phyloP scores from a whole-genome alignment of 2,329 filamentous ascomycete species.

The Leptographium procerum region DNA sequence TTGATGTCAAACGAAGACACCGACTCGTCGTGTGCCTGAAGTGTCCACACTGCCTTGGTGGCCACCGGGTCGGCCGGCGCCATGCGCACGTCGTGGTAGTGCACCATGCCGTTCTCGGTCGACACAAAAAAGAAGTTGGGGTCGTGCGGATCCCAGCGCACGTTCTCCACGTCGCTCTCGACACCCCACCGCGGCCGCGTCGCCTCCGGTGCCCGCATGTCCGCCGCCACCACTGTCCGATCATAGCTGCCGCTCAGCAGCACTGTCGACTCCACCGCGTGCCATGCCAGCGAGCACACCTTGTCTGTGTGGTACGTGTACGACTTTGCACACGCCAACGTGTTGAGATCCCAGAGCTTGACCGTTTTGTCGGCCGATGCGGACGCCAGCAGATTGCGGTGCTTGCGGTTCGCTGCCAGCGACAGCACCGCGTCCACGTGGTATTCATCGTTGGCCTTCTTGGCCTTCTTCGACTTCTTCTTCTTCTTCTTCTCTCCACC shows the following conservation, averaged over 20 bases:
- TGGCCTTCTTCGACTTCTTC: slow-evolving; percentile 84
- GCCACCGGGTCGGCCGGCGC: slow-evolving; percentile 59
- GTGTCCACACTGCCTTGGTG: slow-evolving; percentile 82
- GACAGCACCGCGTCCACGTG: slow-evolving; percentile 91
- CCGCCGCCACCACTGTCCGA: slow-evolving; percentile 82
- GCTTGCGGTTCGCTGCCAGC: slow-evolving; percentile 81
- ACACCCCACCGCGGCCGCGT: slow-evolving; percentile 80
- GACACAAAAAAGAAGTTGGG: slow-evolving; percentile 90
- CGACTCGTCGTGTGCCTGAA: slow-evolving; percentile 90
- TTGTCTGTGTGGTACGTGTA: slow-evolving; percentile 96
- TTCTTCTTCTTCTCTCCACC: slow-evolving; percentile 48
- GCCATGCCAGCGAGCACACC: slow-evolving; percentile 93
- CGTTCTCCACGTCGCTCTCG: slow-evolving; percentile 87
- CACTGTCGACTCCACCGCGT: slow-evolving; percentile 74
- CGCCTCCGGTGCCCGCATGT: slow-evolving; percentile 87
- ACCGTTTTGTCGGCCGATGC: slow-evolving; percentile 94
- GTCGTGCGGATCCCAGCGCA: slow-evolving; percentile 89
- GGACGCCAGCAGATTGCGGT: slow-evolving; percentile 88
- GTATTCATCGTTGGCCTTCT: slow-evolving; percentile 80
- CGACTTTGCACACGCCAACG: slow-evolving; percentile 84
- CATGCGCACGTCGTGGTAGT: slow-evolving; percentile 80
- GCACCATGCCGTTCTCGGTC: slow-evolving; percentile 82
- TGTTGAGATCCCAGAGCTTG: slow-evolving; percentile 95
- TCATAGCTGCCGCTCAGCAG: slow-evolving; percentile 92
- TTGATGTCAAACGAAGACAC: slow-evolving; percentile 92